phyloP scores from a whole-genome alignment of 257 asterid genomes.

The Solanum clarkiae region DNA sequence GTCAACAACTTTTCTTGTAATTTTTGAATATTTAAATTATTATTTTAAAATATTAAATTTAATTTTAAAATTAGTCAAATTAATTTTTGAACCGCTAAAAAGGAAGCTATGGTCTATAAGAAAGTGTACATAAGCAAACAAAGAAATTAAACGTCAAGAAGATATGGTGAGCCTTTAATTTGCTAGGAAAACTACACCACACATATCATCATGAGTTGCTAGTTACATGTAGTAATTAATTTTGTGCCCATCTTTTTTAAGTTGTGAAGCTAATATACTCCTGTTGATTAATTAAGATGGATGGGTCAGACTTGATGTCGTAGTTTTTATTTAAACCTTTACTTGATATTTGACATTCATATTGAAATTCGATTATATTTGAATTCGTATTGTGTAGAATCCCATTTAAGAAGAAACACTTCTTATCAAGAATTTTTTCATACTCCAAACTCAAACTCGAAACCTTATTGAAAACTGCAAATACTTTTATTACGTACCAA shows the following conservation, averaged over 20 bases:
- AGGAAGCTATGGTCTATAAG: too few species aligned
- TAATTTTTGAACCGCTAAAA: too few species aligned
- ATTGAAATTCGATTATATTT: too few species aligned
- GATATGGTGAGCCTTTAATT: neutral
- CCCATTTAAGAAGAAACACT: accelerated
- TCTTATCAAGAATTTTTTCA: accelerated
- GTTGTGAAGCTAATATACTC: neutral
- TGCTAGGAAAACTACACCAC: neutral
- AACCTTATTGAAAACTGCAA: neutral
- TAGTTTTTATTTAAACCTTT: too few species aligned
- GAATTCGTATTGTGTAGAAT: accelerated
- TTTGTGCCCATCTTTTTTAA: neutral
- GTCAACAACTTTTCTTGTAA: too few species aligned
- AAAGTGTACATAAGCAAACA: neutral
- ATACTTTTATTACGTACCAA: neutral
- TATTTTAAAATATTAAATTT: too few species aligned
- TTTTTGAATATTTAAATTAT: too few species aligned
- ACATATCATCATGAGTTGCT: neutral
- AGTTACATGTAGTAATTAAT: neutral
- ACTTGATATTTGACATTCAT: accelerated
- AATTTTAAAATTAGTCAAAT: too few species aligned
- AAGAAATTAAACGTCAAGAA: neutral
- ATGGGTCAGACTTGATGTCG: neutral
- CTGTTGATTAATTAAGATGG: neutral
- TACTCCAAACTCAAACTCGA: too few species aligned